Base-by-base conservation (phyloP, 1,139 yeast genomes). In the Casaregolazyma lundiana region DNA sequence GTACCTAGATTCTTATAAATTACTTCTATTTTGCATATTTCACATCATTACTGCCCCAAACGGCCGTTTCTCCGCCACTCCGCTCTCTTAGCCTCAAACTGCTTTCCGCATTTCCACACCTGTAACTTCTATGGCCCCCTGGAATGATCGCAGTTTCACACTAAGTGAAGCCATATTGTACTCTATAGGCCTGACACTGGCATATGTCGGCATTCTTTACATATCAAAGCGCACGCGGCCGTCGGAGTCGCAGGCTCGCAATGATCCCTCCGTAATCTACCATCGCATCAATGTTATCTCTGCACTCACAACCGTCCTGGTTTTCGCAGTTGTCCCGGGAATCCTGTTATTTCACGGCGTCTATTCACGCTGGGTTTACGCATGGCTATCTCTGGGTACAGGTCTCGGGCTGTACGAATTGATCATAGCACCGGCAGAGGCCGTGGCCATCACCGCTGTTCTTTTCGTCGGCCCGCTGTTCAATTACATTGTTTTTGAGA, bases 401-500 rank as follows among this genome's bases (percentile, higher is more conserved):
- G 44, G 48, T 2, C 44, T 42, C 18, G 41, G 41, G 39, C 34
- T 51, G 68, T 16, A 35, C 42, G 17, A 45, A 47, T 13, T 46
- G 13, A 38, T 54, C 13, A 29, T 52, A 17, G 58, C 55, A 16
- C 52, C 60, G 8, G 19, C 62, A 2, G 20, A 51, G 18, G 53
- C 60, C 3, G 71, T 72, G 40, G 26, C 63, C 13, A 41, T 50
- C 35, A 60, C 65, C 1, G 56, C 56, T 5, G 49, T 59, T n/a
- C 51, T 39, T 69, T 84, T 79, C 55, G 54, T 70, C 17, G 94
- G 90, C 0, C 86, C 89, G 0, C 57, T 85, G 2, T 53, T 70
- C 3, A 77, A 80, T 43, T 68, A 73, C 47, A 16, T 39, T 64
- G 20, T 52, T 65, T 35, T 63, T 61, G 54, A 55, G 41, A 36